Base-by-base conservation (phyloP, 2,329 filamentous ascomycete genomes). In the Pseudocercospora ulei region DNA sequence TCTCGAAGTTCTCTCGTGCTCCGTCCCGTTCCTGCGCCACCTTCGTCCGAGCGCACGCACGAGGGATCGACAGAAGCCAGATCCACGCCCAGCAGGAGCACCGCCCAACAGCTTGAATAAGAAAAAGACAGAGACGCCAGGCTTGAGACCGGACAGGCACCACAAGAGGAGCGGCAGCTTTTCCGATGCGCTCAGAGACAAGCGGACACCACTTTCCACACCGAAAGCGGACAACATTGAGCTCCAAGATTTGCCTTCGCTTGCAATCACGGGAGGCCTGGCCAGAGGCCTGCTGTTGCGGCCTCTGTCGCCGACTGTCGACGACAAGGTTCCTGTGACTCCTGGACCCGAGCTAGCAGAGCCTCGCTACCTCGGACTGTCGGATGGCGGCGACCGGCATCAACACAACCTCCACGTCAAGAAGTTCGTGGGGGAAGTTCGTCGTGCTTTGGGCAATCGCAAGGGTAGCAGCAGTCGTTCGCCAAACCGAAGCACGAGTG, bases 161-260 rank as follows among this genome's bases (percentile, higher is more conserved):
- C 86, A 94, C 62, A 87, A 85, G 60, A 78, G 86, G 13, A 93
- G 83, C 56, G 85, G 80, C 34, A 95, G 87, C 58, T 80, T 90
- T 52, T 83, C 82, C 0, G 84, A 95, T 62, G 88, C 87, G 1
- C 61, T 88, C 35, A 70, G 85, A 50, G 82, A 90, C 55, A 61
- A 78, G 65, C 62, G 74, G 38, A 62, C 69, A 7, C 71, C 71
- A 1, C 53, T 73, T 5, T 68, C 69, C 3, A 61, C 65, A 19
- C 60, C 67, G 23, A 66, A 69, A 41, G 54, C 61, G 23, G 59
- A 69, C 19, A 56, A 60, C 20, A 46, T 56, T 13, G 55, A 57
- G 35, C 35, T 56, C n/a, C 50, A 51, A 35, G 47, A 55, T 12
- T 61, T 77, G 8, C 69, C 79, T 47, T 70, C 77, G 6, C 66